Base-by-base conservation (phyloP, 2,329 filamentous ascomycete species). In the Fusarium penzigii region DNA sequence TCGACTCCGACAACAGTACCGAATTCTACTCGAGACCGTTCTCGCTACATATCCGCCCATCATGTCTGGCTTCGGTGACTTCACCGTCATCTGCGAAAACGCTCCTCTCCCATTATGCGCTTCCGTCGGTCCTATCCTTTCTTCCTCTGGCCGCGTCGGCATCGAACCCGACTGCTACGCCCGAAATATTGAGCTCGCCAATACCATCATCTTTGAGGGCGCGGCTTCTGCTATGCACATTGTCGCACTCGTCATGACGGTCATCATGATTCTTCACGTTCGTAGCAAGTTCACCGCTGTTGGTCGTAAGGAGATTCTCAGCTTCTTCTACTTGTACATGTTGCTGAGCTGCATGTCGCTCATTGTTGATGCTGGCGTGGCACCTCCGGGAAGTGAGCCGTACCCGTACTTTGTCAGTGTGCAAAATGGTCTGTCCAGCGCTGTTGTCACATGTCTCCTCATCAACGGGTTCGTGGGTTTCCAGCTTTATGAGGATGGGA, bases 391-490 rank as follows among this genome's bases (percentile, higher is more conserved):
- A 51, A 91, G 87, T 46, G 79, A 75, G 2, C 83, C 90, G 1
- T 97, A 92, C 65, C 88, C 92, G 0, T 99, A 96, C 78, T 97
- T 99, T 68, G 89, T 90, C 59, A 89, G 92, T 11, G 84, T 88
- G 6, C 94, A 99, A 67, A 88, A 87, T 57, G 94, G 93, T 13
- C 78, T 99, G 48, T 79, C 86, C 17, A 96, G 91, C 36, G 90
- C 94, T 1, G 81, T 96, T 29, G 88, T 94, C 69, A 93, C 91
- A 25, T 95, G 89, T 70, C 79, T 99, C 50, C 78, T 97, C 64
- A 92, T 99, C 78, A 97, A 97, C 72, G 94, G 94, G 41, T 99
- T 99, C 68, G 93, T 99, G 48, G 94, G 94, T 34, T 99, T 99
- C 74, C 94, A 97, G 74, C 80, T 99, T 12, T 99, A 99, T 72